Conservation (phyloP, 2,329 filamentous ascomycete genomes). For the Calonectria pauciramosa region DNA sequence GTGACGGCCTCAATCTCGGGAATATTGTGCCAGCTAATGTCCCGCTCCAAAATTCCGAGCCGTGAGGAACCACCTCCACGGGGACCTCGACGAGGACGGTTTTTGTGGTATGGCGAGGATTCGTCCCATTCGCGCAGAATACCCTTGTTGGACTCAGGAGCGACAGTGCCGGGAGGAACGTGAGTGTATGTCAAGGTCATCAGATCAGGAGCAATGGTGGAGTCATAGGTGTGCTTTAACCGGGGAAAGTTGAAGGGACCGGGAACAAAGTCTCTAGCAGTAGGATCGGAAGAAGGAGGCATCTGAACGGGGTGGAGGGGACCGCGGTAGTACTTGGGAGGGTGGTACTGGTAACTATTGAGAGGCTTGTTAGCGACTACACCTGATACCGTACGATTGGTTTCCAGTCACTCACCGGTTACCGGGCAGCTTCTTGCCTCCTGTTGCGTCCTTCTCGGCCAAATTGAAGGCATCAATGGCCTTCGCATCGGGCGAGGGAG, state of each 20-base stretch:
- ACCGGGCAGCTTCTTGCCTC: constrained; percentile 59
- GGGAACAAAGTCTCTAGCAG: constrained; percentile 88
- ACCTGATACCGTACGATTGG: background rate
- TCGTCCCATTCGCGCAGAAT: constrained; percentile 89
- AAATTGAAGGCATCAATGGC: constrained; percentile 57
- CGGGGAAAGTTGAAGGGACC: constrained; percentile 92
- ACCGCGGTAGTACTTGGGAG: constrained; percentile 94
- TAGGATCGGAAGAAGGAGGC: constrained; percentile 86
- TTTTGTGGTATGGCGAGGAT: constrained; percentile 94
- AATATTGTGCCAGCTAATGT: constrained; percentile 86
- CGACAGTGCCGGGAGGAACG: constrained; percentile 79
- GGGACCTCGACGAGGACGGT: constrained; percentile 86
- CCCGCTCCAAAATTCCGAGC: constrained; percentile 78
- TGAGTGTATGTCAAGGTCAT: constrained; percentile 92
- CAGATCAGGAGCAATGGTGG: constrained; percentile 88
- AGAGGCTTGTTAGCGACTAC: constrained; percentile 39
- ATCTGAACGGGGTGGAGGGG: constrained; percentile 94
- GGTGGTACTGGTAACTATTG: constrained; percentile 92
- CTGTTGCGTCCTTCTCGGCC: constrained; percentile 51
- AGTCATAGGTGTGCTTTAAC: constrained; percentile 90
- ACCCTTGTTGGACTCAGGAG: constrained; percentile 63
- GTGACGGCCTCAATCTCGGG: constrained; percentile 86
- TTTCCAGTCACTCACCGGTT: constrained; percentile 56
- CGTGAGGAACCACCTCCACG: constrained; percentile 77
- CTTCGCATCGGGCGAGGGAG: constrained; percentile 56